Evolutionary conservation across 2,329 filamentous ascomycete genomes (phyloP), one percentile per base, ranked within the genome.

Genomic region (Mollisiaceae sp.): DNA sequence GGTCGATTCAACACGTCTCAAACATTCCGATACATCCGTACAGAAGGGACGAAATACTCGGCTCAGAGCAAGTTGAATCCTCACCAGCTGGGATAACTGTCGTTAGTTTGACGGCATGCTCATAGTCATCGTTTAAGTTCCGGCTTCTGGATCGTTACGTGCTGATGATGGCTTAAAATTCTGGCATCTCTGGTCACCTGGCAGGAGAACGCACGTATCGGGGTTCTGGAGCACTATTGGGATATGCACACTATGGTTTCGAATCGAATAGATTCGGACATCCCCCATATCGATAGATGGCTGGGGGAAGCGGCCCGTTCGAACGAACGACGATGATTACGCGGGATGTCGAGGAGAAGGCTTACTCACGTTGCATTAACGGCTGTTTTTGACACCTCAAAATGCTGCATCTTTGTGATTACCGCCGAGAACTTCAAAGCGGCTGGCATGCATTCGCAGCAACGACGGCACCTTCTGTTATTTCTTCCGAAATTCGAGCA

Each of bases 291-390:
- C 12, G 41, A 43, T 15, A 18, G 27, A 32, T 2, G 41, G 41
- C 15, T 18, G 15, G n/a, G 45, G 6, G 11, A 11, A 50, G 45
- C n/a, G 45, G 45, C 45, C n/a, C n/a, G 45, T 50, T n/a, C 11
- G 22, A 50, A 50, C n/a, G 45, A 6, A 50, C 45, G n/a, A 20
- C 20, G 45, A 50, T 50, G 45, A 50, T 50, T 50, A n/a, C 45
- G 22, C 45, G 20, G 22, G n/a, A 9, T 22, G 20, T 11, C n/a
- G 8, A 24, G 20, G 14, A 45, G 38, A 18, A 43, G 41, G 41
- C 41, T 50, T 50, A 50, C 45, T 50, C 45, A 22, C 45, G n/a
- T 50, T 50, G 45, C 45, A 24, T 50, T 24, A 2, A 18, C 15
- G 41, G 5, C n/a, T 43, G 2, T 18, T 43, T 18, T 18, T 43